Evolutionary conservation across 192 early-diverging fungal species (phyloP), one percentile per base, ranked within the genome.

Genomic region (Allomyces macrogynus): DNA sequence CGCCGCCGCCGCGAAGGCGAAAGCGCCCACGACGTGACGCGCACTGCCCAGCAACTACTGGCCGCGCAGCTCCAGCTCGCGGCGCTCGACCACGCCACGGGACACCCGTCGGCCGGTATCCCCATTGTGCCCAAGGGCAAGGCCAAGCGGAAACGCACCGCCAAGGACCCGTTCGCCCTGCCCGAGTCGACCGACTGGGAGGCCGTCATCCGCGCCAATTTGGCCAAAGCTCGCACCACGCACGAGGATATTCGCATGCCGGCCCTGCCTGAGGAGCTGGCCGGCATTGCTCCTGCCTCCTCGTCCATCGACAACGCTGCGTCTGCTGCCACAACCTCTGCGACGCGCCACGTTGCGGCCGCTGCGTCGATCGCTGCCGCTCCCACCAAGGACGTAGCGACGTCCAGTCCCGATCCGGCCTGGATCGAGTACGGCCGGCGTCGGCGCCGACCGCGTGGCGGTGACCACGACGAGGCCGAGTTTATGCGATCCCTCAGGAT

Each of bases 1-100:
- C 71, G 90, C 64, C 62, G 81, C 42, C 61, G 67, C 27, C 67
- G 77, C 1, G 70, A 71, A 43, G 64, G 66, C 16, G 69, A 68
- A 60, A 66, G 69, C 14, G 64, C 69, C 61, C 74, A 81, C 54
- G 80, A 79, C 69, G 72, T 90, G 23, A 78, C 84, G 63, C 75
- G 75, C 57, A 87, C 89, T 0, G 95, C 95, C 0, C 81, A 89
- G 65, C 90, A 88, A 66, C 78, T 99, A 20, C 72, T 96, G 42
- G 76, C 80, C 20, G 78, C 87, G 5, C 91, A 89, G 68, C 74
- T 98, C 54, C 81, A 89, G 68, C 67, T 91, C 16, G 75, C 74
- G 24, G 84, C 88, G 4, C 62, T 94, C 5, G 68, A 73, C 10
- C 75, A 78, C 24, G 63, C 68, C 49, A 64, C 65, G 67, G 66